Base-by-base conservation (phyloP, 2,329 filamentous ascomycete genomes). In the Plenodomus biglobosus region DNA sequence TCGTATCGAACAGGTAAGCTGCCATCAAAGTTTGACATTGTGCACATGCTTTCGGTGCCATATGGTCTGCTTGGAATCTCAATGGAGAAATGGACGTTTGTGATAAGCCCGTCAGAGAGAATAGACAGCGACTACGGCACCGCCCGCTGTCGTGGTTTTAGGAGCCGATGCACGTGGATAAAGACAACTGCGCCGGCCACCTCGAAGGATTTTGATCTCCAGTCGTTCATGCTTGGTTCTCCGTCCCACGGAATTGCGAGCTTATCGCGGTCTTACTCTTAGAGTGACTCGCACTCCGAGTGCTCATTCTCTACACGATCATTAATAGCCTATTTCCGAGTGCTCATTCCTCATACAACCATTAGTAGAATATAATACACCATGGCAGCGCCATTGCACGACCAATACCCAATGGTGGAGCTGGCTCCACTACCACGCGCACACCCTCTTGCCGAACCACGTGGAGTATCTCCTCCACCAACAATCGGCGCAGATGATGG, bases 361-460 rank as follows among this genome's bases (percentile, higher is more conserved):
- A 8, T 22, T 40, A 40, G 13, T 40, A 24, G 6, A 15, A 10
- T 20, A 30, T 43, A 43, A 22, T 42, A 18, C 38, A 49, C 34
- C 24, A 52, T 42, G 37, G 32, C 47, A 27, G n/a, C 24, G 15
- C 7, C 34, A 20, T 40, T 46, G 22, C 18, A 51, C 38, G 42
- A 48, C 22, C 46, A 52, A 21, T 56, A 57, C 38, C 56, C 56
- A 4, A 24, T 42, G 18, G 47, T 55, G 32, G 53, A 59, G 51
- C 53, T 57, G 47, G 53, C 51, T 49, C 41, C 51, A 40, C 56
- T 44, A 27, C 51, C 43, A 20, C 49, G 36, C 5, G 36, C 51
- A 16, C 51, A 55, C 37, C 53, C 53, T 3, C 38, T 59, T 39
- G 45, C 36, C 17, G 47, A 52, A 34, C 56, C 53, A 21, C 55